These are phyloP conservation scores for Punctularia strigosozonata DNA, from an alignment of 768 basidiomycete genomes.

Conservation along the genomic window DNA sequence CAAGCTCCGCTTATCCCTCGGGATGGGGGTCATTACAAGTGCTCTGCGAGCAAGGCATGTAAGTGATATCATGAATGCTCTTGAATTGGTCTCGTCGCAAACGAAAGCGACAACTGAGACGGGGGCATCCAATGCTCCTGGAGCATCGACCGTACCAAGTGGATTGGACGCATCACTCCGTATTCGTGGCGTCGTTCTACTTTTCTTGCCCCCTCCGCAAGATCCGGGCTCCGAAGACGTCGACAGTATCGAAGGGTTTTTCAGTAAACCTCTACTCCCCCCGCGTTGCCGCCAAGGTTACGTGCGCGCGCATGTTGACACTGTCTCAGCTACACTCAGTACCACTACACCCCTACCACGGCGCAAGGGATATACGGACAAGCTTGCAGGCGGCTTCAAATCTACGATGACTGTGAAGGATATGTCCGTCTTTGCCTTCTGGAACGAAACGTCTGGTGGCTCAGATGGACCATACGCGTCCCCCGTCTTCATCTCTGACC, in stretches of 20 bases:
- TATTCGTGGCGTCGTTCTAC: constrained; percentile 33
- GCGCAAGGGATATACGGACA: too few species aligned
- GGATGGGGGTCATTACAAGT: constrained; percentile 41
- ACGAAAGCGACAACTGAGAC: too few species aligned
- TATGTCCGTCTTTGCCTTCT: constrained; percentile 46
- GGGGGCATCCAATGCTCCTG: too few species aligned
- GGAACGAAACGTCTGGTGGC: constrained; percentile 9
- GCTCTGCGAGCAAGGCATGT: constrained; percentile 48
- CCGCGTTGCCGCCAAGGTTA: constrained; percentile 38
- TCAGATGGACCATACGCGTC: constrained; percentile 29
- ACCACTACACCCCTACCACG: too few species aligned
- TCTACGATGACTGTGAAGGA: constrained; percentile 30
- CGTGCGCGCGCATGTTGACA: constrained; percentile 28
- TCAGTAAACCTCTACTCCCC: constrained; percentile 47
- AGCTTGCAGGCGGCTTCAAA: too few species aligned
- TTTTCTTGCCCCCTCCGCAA: constrained; percentile 28
- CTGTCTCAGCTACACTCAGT: constrained; percentile 12
- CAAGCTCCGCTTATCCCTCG: constrained; percentile 27
- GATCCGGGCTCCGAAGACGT: constrained; percentile 3
- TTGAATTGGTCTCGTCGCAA: too few species aligned
- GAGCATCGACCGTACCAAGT: constrained; percentile 16
- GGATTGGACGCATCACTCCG: constrained; percentile 20
- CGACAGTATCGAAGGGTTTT: constrained; percentile 29
- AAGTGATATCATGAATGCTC: constrained; percentile 31
- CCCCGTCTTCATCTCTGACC: constrained; percentile 69